A percentile compares a stretch with the other conserved stretches of the same genome.
These are phyloP conservation scores for Pisolithus microcarpus DNA, from an alignment of 768 basidiomycete species.

Conservation along the genomic window DNA sequence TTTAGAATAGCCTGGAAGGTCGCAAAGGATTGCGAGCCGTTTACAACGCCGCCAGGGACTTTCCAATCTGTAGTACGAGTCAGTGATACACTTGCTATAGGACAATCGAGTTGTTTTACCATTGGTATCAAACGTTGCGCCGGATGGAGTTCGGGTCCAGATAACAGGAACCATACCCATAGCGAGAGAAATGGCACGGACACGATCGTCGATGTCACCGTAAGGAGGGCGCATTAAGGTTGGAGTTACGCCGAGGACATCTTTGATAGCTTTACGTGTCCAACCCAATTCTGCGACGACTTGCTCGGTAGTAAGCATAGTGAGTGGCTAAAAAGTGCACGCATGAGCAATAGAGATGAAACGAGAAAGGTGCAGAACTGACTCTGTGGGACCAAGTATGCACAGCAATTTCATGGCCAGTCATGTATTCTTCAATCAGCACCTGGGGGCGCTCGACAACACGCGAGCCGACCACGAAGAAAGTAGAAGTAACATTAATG, in stretches of 20 bases:
- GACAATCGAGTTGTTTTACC: constrained; percentile 33
- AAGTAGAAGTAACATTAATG: constrained; percentile 68
- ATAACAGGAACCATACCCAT: constrained; percentile 91
- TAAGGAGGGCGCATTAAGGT: constrained; percentile 75
- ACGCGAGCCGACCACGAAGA: constrained; percentile 87
- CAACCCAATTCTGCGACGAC: constrained; percentile 92
- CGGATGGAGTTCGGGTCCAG: constrained; percentile 65
- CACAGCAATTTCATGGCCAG: constrained; percentile 72
- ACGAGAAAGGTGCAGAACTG: constrained; percentile 7
- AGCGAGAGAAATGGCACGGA: constrained; percentile 80
- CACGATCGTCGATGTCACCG: constrained; percentile 89
- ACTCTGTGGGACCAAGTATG: constrained; percentile 90
- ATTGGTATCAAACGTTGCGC: constrained; percentile 62
- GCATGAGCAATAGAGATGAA: constrained; percentile 8
- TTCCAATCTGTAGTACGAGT: constrained; percentile 59
- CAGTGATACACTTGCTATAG: constrained; percentile 5
- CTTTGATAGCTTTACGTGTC: constrained; percentile 80
- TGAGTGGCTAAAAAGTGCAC: constrained; percentile 42
- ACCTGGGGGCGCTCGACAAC: constrained; percentile 71
- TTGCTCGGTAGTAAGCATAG: constrained; percentile 68
- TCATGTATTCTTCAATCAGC: constrained; percentile 74
- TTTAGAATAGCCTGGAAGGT: constrained; percentile 70
- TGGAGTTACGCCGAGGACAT: constrained; percentile 67
- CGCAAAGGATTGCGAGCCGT: constrained; percentile 54
- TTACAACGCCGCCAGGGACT: constrained; percentile 70